These are phyloP conservation scores for Colletotrichum cereale DNA, from an alignment of 2,329 filamentous ascomycete genomes.

Conservation along the genomic window DNA sequence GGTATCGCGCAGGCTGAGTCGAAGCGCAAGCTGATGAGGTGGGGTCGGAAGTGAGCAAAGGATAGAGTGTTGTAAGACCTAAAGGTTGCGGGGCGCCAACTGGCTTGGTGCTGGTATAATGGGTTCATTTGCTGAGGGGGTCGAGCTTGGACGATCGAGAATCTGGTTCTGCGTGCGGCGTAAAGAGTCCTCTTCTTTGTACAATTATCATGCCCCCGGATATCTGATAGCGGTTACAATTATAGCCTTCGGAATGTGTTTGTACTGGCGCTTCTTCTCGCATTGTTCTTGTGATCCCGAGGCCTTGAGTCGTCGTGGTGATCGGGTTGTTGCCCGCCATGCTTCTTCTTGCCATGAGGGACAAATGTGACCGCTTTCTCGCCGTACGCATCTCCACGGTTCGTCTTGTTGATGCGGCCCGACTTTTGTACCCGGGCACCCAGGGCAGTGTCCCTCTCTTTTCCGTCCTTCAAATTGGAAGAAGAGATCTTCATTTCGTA, in stretches of 20 bases:
- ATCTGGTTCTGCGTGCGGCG: constrained; percentile 23
- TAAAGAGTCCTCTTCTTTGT: constrained; percentile 32
- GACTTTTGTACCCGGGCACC: constrained; percentile 67
- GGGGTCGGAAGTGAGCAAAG: constrained; percentile 40
- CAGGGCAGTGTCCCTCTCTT: constrained; percentile 66
- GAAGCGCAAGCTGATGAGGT: constrained; percentile 52
- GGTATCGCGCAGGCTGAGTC: constrained; percentile 57
- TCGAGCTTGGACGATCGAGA: constrained; percentile 24
- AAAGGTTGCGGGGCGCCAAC: constrained; percentile 19
- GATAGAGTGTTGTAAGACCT: not conserved
- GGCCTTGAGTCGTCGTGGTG: constrained; percentile 43
- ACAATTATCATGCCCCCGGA: constrained; percentile 40
- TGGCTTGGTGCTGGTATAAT: constrained; percentile 36
- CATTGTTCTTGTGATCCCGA: constrained; percentile 53
- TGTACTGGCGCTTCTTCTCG: constrained; percentile 78
- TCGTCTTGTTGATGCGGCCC: constrained; percentile 59
- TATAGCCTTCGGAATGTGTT: constrained; percentile 81
- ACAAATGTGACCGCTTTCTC: constrained; percentile 81
- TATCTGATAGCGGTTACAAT: constrained; percentile 43
- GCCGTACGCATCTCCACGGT: constrained; percentile 65
- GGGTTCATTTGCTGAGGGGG: constrained; percentile 20
- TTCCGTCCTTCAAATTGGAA: constrained; percentile 71
- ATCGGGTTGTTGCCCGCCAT: constrained; percentile 41
- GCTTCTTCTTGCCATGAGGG: constrained; percentile 68
- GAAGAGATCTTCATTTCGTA: constrained; percentile 75